Evolutionary conservation across 371 early-diverging fungal species (phyloP), one percentile per base, ranked within the genome.

Genomic region (Rhizopus sp.): DNA sequence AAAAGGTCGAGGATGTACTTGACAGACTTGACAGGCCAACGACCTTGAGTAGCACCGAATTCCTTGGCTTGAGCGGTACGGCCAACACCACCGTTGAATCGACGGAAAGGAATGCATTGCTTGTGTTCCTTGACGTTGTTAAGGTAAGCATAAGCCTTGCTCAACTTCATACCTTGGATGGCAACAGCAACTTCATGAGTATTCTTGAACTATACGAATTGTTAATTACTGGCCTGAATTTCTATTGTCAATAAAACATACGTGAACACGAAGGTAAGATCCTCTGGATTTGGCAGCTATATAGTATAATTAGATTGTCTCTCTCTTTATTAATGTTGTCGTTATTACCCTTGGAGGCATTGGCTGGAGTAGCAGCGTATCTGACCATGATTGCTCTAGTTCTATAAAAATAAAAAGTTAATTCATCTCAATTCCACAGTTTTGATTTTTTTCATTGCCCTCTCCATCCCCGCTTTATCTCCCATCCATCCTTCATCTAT

Each of bases 1-100:
- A 99, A 86, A 57, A 99, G 86, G 62, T 90, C 92, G 62, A 92
- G 81, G 49, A 99, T 77, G 75, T 93, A 95, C 88, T 94, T 89
- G 81, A 87, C 91, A 69, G 89, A 88, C 93, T 99, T 99, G 75
- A 82, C 91, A 80, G 99, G 99, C 99, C 99, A 99, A 81, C 99
- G 95, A 72, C 93, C 99, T 82, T 93, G 93, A 66, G 97, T 88
- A 62, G 89, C 86, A 65, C 90, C 89, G 83, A 92, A 95, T 60
- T 88, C 91, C 87, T 96, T 97, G 70, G 95, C 99, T 87, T 99
- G 99, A 50, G 96, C 91, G 66, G 94, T 92, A 68, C 99, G 96
- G 65, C 99, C 99, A 63, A 96, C 91, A 84, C 99, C 99, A 65
- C 98, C 95, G 82, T 91, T 86, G 89, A 93, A 99, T 71, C 95